These are phyloP conservation scores for Lablab purpureus DNA, from an alignment of 306 rosid species.

Conservation along the genomic window DNA sequence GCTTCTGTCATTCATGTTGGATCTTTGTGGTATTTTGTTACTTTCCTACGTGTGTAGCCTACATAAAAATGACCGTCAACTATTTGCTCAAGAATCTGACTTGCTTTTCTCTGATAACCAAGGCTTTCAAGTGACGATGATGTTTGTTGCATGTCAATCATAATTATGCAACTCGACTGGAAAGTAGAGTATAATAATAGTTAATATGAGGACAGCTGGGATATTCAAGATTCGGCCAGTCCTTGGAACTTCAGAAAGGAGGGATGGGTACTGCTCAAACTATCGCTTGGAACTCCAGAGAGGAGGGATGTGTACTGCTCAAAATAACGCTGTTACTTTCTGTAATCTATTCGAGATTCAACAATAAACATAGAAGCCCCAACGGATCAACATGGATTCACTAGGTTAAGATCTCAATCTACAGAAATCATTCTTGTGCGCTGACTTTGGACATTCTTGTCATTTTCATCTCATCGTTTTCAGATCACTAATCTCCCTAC, in stretches of 20 bases:
- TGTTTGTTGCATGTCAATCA: not conserved
- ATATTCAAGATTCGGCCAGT: not conserved
- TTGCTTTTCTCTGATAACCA: not conserved
- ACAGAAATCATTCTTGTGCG: not conserved
- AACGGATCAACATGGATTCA: not conserved
- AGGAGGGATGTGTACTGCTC: not conserved
- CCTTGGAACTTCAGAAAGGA: not conserved
- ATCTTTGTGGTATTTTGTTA: constrained; percentile 1
- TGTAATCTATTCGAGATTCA: not conserved
- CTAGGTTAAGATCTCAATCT: not conserved
- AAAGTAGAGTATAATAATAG: not conserved
- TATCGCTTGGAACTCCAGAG: not conserved
- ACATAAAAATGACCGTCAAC: not conserved
- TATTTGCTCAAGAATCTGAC: not conserved
- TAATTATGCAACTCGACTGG: constrained; percentile 17
- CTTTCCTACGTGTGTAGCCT: not conserved
- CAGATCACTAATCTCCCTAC: not conserved
- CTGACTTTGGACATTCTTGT: not conserved
- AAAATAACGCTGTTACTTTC: not conserved
- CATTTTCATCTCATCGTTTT: not conserved
- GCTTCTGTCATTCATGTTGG: constrained; percentile 16
- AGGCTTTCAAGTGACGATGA: not conserved
- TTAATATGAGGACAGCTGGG: not conserved
- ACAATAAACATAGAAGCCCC: not conserved
- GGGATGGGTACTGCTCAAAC: not conserved